Percentiles rank a stretch among this genome's conserved stretches.
phyloP scores from a whole-genome alignment of 805 yeast species.

The Pichia thaimueangensis region DNA sequence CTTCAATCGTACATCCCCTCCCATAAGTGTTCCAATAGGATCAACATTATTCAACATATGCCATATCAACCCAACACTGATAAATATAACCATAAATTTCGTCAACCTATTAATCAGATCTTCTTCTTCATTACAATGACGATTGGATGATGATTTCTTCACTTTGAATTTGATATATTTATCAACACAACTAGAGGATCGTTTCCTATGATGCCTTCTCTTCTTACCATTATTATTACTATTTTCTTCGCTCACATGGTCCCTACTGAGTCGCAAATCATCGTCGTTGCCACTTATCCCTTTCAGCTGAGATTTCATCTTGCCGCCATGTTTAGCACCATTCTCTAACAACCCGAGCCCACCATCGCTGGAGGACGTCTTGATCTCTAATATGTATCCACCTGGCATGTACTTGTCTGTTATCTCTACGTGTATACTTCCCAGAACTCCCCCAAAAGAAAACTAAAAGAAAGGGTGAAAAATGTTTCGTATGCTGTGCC shows the following conservation, averaged over 20 bases:
- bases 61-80: constrained; percentile 7
- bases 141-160: not conserved
- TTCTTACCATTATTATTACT: not conserved
- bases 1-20: not conserved
- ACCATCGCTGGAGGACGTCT: constrained; percentile 15
- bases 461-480: too few species aligned
- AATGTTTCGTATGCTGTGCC: too few species aligned
- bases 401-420: constrained; percentile 14
- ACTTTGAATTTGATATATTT: constrained; percentile 16
- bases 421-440: not conserved
- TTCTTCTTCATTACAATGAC: not conserved
- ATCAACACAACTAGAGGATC: constrained; percentile 6
- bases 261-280: not conserved
- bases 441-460: too few species aligned
- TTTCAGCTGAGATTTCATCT: constrained; percentile 1
- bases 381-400: constrained; percentile 25
- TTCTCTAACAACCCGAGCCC: not conserved
- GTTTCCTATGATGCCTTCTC: not conserved
- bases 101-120: not conserved
- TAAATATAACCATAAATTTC: constrained; percentile 5
- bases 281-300: constrained; percentile 1
- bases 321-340: too few species aligned
- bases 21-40: constrained; percentile 7
- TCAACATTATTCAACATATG: constrained; percentile 13
- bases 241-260: not conserved